phyloP scores from a whole-genome alignment of 2,329 filamentous ascomycete genomes.

The Sclerotiophoma versabilis region DNA sequence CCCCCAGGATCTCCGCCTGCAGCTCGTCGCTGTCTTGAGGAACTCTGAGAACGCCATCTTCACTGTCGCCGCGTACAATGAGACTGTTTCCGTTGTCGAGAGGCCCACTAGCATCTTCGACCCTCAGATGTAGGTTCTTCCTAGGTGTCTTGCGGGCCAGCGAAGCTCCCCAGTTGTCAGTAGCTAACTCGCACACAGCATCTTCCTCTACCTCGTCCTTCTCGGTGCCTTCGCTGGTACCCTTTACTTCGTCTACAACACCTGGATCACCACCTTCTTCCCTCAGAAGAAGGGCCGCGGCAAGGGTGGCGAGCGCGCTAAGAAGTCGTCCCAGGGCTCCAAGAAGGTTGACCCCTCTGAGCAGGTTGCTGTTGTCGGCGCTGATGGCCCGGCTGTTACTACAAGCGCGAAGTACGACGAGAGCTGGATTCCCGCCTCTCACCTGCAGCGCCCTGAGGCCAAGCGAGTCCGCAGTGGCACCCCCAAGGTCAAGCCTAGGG shows the following conservation, averaged over 20 bases:
- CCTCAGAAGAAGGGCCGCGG: constrained; percentile 74
- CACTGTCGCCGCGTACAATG: constrained; percentile 81
- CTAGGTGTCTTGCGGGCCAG: background rate
- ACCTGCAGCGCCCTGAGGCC: constrained; percentile 84
- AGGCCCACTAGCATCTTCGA: constrained; percentile 90
- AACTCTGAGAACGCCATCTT: constrained; percentile 72
- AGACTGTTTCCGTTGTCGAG: constrained; percentile 85
- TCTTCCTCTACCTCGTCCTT: constrained; percentile 97
- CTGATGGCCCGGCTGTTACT: constrained; percentile 73
- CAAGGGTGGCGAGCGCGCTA: constrained; percentile 71
- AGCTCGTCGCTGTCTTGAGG: constrained; percentile 76
- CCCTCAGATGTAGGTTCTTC: constrained; percentile 81
- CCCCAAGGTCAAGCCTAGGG: constrained; percentile 49
- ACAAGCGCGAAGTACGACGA: constrained; percentile 83
- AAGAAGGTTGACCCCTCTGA: constrained; percentile 72
- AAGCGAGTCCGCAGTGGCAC: constrained; percentile 63
- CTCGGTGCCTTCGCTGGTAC: constrained; percentile 77
- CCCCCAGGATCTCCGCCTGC: constrained; percentile 84
- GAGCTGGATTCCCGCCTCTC: constrained; percentile 90
- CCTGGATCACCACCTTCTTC: constrained; percentile 96
- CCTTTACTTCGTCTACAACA: constrained; percentile 96
- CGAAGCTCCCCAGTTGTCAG: background rate
- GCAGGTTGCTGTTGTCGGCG: constrained; percentile 69
- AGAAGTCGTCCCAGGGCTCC: constrained; percentile 65
- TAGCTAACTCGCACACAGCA: constrained; percentile 61